A percentile compares a stretch with the other conserved stretches of the same genome.
phyloP scores from a whole-genome alignment of 805 yeast species.

The Barnettozyma siamensis region DNA sequence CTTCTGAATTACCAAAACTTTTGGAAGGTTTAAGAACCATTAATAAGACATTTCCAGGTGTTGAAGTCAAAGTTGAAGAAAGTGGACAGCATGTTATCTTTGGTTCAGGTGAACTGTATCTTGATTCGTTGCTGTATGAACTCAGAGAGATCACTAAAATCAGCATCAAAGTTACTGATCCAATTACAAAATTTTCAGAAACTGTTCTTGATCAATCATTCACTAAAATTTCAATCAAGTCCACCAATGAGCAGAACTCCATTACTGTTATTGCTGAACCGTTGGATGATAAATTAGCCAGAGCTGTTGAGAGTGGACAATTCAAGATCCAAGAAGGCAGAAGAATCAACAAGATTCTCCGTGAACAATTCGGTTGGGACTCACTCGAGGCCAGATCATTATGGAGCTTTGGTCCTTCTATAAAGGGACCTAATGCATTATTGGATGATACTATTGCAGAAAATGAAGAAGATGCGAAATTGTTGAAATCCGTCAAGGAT shows the following conservation, averaged over 20 bases:
- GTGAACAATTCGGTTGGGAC: constrained; percentile 70
- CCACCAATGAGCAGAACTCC: constrained; percentile 48
- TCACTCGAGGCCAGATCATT: constrained; percentile 73
- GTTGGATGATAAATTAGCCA: constrained; percentile 45
- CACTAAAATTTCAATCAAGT: constrained; percentile 56
- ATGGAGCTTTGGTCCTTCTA: constrained; percentile 70
- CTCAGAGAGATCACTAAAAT: constrained; percentile 54
- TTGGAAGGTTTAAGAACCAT: constrained; percentile 62
- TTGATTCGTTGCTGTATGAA: constrained; percentile 81
- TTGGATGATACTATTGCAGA: constrained; percentile 65
- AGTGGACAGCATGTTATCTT: constrained; percentile 79
- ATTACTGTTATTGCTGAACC: constrained; percentile 79
- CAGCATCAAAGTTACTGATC: constrained; percentile 78
- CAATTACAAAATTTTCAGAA: constrained; percentile 75
- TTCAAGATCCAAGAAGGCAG: constrained; percentile 29
- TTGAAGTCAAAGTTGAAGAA: constrained; percentile 70
- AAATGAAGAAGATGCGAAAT: constrained; percentile 58
- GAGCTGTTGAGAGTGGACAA: constrained; percentile 49
- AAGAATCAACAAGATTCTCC: constrained; percentile 47
- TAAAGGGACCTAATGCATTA: constrained; percentile 45
- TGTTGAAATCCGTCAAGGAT: constrained; percentile 41
- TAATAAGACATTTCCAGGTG: constrained; percentile 58
- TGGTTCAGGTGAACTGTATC: constrained; percentile 82
- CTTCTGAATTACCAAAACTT: constrained; percentile 71
- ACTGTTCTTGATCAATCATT: constrained; percentile 62